These are phyloP conservation scores for Coprinopsis cinerea DNA, from an alignment of 768 basidiomycete species.

Conservation along the genomic window DNA sequence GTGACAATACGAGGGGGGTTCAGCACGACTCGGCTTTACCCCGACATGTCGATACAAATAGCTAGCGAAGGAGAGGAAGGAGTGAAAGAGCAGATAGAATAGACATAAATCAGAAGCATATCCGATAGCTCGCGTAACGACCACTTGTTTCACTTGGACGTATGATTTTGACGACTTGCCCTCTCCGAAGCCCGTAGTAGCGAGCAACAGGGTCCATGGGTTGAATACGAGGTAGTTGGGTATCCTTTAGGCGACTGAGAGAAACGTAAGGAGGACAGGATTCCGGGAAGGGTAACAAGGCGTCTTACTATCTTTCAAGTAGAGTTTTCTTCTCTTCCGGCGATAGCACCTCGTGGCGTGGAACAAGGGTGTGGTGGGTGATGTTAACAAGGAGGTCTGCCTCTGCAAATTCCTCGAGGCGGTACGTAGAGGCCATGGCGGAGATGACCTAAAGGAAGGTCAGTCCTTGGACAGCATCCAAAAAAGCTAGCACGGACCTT, in stretches of 20 bases:
- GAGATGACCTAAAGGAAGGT: slow-evolving; percentile 67
- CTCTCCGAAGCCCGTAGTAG: slow-evolving; percentile 92
- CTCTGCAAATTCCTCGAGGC: slow-evolving; percentile 94
- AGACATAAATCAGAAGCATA: slow-evolving; percentile 58
- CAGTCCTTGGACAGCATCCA: slow-evolving; percentile 8
- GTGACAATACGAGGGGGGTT: not conserved
- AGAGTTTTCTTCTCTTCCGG: slow-evolving; percentile 82
- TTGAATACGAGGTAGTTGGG: slow-evolving; percentile 96
- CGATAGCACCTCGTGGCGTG: slow-evolving; percentile 83
- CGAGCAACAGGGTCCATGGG: slow-evolving; percentile 95
- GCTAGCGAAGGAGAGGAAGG: not conserved
- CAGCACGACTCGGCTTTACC: not conserved
- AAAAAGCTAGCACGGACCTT: slow-evolving; percentile 51
- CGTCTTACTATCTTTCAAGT: slow-evolving; percentile 86
- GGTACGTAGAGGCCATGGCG: slow-evolving; percentile 81
- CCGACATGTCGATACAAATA: slow-evolving; percentile 4
- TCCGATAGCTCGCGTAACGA: slow-evolving; percentile 87
- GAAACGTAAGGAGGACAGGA: slow-evolving; percentile 13
- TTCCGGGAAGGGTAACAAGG: slow-evolving; percentile 5
- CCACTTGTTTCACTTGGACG: slow-evolving; percentile 96
- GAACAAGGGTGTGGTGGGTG: slow-evolving; percentile 92
- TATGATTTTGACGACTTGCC: slow-evolving; percentile 98
- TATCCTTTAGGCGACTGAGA: slow-evolving; percentile 90
- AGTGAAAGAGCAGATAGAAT: slow-evolving; percentile 3
- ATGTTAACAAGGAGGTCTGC: slow-evolving; percentile 97